These are phyloP conservation scores for Trichophyton verrucosum DNA, from an alignment of 2,329 filamentous ascomycete genomes.

Conservation along the genomic window DNA sequence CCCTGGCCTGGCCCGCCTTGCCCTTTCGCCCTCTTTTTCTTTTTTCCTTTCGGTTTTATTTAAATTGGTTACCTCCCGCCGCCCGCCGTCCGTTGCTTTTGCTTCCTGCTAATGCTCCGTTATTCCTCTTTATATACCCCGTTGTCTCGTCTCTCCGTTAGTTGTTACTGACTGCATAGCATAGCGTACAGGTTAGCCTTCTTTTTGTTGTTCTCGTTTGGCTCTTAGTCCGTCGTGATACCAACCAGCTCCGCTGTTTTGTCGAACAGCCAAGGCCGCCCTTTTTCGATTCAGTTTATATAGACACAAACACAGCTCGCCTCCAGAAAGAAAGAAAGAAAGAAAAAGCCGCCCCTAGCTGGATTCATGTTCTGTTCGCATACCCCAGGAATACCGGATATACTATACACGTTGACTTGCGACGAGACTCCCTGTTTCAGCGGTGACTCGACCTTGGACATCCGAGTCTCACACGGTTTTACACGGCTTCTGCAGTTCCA, in stretches of 20 bases:
- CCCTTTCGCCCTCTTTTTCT: background rate
- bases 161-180: background rate
- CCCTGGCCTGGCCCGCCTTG: conserved; percentile 1
- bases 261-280: conserved; percentile 1
- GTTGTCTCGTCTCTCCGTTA: background rate
- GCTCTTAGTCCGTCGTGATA: background rate
- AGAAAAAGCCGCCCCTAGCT: background rate
- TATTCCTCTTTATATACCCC: background rate
- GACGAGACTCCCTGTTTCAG: background rate
- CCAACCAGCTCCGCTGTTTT: background rate
- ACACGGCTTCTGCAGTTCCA: conserved; percentile 8
- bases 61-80: conserved; percentile 2
- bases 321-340: no score
- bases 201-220: background rate
- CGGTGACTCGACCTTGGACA: background rate
- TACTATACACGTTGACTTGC: background rate
- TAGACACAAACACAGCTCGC: background rate
- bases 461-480: background rate
- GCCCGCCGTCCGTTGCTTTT: background rate
- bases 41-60: background rate
- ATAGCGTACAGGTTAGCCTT: background rate
- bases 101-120: background rate
- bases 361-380: background rate
- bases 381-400: background rate
- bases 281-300: background rate